Evolutionary conservation across 1,284 basidiomycete genomes (phyloP).

Genomic region (Fomitopsis pinicola): DNA sequence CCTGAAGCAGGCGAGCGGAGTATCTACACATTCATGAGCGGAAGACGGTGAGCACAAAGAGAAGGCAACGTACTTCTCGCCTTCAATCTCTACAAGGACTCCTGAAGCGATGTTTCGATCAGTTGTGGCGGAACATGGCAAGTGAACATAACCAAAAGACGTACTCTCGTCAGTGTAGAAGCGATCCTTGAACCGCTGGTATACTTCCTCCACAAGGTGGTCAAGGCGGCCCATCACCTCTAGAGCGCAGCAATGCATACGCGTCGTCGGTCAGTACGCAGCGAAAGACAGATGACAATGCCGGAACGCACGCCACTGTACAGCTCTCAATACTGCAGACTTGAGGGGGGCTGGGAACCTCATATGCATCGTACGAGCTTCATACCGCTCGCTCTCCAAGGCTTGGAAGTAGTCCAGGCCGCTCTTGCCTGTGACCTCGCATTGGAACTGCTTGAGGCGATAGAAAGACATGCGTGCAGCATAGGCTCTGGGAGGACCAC

Average conservation of each 20-base stretch:
- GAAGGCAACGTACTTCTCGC: conserved; percentile 61
- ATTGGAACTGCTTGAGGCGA: conserved; percentile 89
- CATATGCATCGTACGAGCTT: conserved; percentile 83
- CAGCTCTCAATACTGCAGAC: conserved; percentile 82
- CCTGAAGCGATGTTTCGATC: conserved; percentile 40
- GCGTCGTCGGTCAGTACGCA: conserved; percentile 15
- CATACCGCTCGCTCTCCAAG: conserved; percentile 84
- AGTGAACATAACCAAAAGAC: conserved; percentile 22
- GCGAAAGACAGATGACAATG: conserved; percentile 8
- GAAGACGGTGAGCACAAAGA: conserved; percentile 7
- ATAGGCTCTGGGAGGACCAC: conserved; percentile 63
- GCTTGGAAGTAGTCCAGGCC: conserved; percentile 94
- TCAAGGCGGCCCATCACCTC: conserved; percentile 96
- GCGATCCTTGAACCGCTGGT: conserved; percentile 92
- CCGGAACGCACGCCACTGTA: conserved; percentile 88
- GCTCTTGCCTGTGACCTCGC: conserved; percentile 93
- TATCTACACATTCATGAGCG: conserved; percentile 47
- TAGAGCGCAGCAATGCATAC: conserved; percentile 30
- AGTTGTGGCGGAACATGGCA: conserved; percentile 9
- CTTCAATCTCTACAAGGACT: conserved; percentile 79
- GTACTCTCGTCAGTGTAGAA: conserved; percentile 89
- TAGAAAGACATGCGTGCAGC: conserved; percentile 92
- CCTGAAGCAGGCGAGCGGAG: conserved; percentile 70
- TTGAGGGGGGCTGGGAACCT: conserved; percentile 93
- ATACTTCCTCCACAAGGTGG: conserved; percentile 90